Conservation (phyloP, 371 early-diverging fungal species). For the Circinella umbellata region DNA sequence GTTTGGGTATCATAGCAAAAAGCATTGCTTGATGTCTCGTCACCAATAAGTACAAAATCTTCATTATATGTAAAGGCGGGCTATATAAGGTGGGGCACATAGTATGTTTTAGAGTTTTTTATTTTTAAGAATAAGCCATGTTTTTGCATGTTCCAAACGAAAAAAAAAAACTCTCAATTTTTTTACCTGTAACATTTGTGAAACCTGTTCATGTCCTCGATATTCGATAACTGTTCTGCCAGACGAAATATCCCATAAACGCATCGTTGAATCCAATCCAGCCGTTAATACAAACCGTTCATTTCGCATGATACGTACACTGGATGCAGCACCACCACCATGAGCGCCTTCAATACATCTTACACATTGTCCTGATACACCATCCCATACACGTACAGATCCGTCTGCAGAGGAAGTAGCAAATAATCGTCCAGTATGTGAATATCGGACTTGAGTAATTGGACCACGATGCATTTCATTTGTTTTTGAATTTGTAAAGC, state of each 20-base stretch:
- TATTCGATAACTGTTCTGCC: conserved; percentile 72
- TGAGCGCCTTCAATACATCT: conserved; percentile 78
- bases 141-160: no score
- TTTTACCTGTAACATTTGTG: conserved; percentile 46
- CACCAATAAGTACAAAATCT: conserved; percentile 76
- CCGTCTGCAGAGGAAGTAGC: conserved; percentile 85
- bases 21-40: conserved; percentile 69
- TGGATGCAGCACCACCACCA: conserved; percentile 74
- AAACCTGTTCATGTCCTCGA: conserved; percentile 68
- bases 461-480: conserved; percentile 65
- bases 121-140: no score
- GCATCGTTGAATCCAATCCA: conserved; percentile 76
- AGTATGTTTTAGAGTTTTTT: neutral
- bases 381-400: conserved; percentile 88
- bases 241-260: conserved; percentile 84
- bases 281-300: conserved; percentile 78
- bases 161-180: neutral
- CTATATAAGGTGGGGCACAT: conserved; percentile 15
- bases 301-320: conserved; percentile 75
- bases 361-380: conserved; percentile 73
- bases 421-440: conserved; percentile 73
- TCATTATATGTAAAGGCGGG: conserved; percentile 79
- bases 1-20: conserved; percentile 72
- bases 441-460: conserved; percentile 79
- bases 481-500: conserved; percentile 65